Percentiles rank a stretch among this genome's conserved stretches.
phyloP scores from a whole-genome alignment of 306 rosid species.

The Trifolium fragiferum region DNA sequence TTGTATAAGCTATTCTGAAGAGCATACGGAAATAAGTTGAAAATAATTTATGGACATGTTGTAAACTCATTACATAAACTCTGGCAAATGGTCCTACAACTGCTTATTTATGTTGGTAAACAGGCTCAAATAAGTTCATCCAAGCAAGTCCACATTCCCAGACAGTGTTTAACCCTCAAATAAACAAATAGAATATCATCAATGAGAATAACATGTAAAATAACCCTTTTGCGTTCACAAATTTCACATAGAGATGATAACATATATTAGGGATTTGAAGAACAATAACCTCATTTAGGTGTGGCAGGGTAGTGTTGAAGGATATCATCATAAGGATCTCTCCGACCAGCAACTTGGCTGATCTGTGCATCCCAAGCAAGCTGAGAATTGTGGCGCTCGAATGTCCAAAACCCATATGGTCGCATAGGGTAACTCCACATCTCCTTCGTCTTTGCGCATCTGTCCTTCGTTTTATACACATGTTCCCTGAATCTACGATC shows the following conservation, averaged over 20 bases:
- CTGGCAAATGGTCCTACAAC: too few relatives aligned
- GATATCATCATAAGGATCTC: conserved; percentile 92
- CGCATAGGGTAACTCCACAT: conserved; percentile 86
- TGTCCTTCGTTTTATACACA: conserved; percentile 46
- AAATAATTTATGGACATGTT: too few relatives aligned
- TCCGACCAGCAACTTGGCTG: conserved; percentile 79
- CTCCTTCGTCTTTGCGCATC: conserved; percentile 83
- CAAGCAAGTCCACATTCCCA: too few relatives aligned
- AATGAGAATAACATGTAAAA: too few relatives aligned
- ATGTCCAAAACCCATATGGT: conserved; percentile 96
- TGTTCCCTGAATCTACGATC: conserved; percentile 87
- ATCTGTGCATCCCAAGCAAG: conserved; percentile 93
- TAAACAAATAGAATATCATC: neutral
- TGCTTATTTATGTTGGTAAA: too few relatives aligned
- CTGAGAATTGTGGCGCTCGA: conserved; percentile 94
- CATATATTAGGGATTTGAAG: neutral
- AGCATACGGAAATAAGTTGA: too few relatives aligned
- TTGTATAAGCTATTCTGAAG: too few relatives aligned
- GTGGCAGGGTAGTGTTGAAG: conserved; percentile 55
- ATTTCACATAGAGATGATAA: too few relatives aligned
- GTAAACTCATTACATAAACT: too few relatives aligned
- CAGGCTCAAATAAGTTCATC: too few relatives aligned
- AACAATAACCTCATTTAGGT: conserved; percentile 50
- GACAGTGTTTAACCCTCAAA: neutral
- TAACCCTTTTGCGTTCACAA: too few relatives aligned